A percentile compares a stretch with the other conserved stretches of the same genome.
phyloP scores from a whole-genome alignment of 2,329 filamentous ascomycete genomes.

The Talaromyces sp. region DNA sequence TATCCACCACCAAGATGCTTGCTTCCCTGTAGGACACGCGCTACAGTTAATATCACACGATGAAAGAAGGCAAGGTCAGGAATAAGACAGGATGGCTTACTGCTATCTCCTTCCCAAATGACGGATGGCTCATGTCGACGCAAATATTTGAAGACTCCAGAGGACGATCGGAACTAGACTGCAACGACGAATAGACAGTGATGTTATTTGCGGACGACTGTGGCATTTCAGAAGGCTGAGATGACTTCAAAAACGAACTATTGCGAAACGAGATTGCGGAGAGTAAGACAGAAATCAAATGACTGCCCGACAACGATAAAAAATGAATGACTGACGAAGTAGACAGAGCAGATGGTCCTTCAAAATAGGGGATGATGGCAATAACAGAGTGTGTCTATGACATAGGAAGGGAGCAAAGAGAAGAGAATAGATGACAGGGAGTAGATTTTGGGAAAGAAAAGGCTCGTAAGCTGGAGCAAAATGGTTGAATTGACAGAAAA shows the following conservation, averaged over 20 bases:
- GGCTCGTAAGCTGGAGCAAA: slow-evolving; percentile 11
- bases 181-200: not conserved
- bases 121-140: not conserved
- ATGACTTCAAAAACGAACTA: slow-evolving; percentile 4
- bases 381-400: slow-evolving; percentile 17
- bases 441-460: slow-evolving; percentile 17
- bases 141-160: not conserved
- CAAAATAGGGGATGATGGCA: slow-evolving; percentile 17
- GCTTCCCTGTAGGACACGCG: slow-evolving; percentile 21
- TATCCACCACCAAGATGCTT: slow-evolving; percentile 29
- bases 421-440: slow-evolving; percentile 15
- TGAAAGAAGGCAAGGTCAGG: not conserved
- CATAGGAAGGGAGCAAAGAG: slow-evolving; percentile 15
- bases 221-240: not conserved
- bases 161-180: not conserved
- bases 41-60: not conserved
- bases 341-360: slow-evolving; percentile 18
- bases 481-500: slow-evolving; percentile 13
- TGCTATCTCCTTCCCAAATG: slow-evolving; percentile 10
- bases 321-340: slow-evolving; percentile 10
- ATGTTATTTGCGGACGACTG: slow-evolving; percentile 1
- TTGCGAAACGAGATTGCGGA: slow-evolving; percentile 1
- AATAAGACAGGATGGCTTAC: slow-evolving; percentile 1
- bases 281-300: slow-evolving; percentile 8
- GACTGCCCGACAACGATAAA: slow-evolving; percentile 8